These are phyloP conservation scores for Oidiodendron maius DNA, from an alignment of 495 filamentous ascomycete genomes.

Conservation along the genomic window DNA sequence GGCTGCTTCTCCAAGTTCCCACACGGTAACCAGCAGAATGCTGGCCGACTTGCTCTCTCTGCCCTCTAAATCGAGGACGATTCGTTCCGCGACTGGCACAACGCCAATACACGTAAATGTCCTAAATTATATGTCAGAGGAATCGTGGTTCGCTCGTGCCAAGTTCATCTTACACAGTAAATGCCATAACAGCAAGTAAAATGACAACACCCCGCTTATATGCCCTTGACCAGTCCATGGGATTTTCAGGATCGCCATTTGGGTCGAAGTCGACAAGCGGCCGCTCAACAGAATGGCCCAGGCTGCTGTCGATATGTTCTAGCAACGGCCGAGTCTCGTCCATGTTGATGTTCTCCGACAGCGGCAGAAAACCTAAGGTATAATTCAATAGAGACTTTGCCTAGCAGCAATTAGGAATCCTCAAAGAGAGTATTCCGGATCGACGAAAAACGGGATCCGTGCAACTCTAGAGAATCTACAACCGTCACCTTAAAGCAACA, in stretches of 20 bases:
- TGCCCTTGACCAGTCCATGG: slow-evolving; percentile 40
- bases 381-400: too few relatives aligned
- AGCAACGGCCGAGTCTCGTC: slow-evolving; percentile 31
- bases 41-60: slow-evolving; percentile 34
- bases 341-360: too few relatives aligned
- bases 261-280: slow-evolving; percentile 39
- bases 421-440: too few relatives aligned
- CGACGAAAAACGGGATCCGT: too few relatives aligned
- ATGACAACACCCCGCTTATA: slow-evolving; percentile 45
- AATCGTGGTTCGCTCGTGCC: slow-evolving; percentile 4
- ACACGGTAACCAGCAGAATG: slow-evolving; percentile 53
- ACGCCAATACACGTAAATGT: slow-evolving; percentile 51
- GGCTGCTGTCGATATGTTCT: slow-evolving; percentile 18
- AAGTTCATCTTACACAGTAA: slow-evolving; percentile 43
- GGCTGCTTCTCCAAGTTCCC: slow-evolving; percentile 49
- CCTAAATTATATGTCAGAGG: slow-evolving; percentile 25
- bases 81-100: slow-evolving; percentile 44
- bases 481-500: too few relatives aligned
- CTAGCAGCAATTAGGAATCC: too few relatives aligned
- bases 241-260: slow-evolving; percentile 45
- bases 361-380: too few relatives aligned
- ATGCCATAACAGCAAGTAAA: slow-evolving; percentile 43
- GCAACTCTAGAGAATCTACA: too few relatives aligned
- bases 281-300: slow-evolving; percentile 16
- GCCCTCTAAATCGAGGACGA: slow-evolving; percentile 41